Evolutionary conservation across 2,329 filamentous ascomycete species (phyloP).

Genomic region (Trichoderma sp.): DNA sequence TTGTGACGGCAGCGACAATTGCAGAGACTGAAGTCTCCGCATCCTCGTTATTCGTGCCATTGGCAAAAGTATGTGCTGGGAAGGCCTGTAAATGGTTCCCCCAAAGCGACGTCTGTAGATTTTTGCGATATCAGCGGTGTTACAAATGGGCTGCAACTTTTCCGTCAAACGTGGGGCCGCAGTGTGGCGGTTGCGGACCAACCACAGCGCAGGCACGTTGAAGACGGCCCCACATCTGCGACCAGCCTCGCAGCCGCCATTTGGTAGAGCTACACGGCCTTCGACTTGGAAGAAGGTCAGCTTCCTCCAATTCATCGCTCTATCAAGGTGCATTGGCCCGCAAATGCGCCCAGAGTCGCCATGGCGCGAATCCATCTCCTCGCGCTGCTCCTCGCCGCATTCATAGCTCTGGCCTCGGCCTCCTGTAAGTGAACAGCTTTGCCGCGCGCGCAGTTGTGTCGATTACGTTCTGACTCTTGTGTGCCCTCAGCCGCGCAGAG

Average conservation of each 20-base stretch:
- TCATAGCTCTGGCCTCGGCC: conserved; percentile 44
- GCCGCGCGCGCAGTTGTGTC: conserved; percentile 3
- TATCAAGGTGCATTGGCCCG: not conserved
- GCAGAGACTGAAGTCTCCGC: conserved; percentile 39
- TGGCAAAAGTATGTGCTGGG: conserved; percentile 25
- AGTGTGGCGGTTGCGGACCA: conserved; percentile 27
- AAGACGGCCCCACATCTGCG: conserved; percentile 8
- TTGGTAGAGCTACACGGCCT: not conserved
- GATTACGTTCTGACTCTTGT: not conserved
- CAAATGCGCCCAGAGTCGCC: conserved; percentile 24
- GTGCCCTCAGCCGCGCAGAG: conserved; percentile 55
- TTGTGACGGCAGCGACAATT: conserved; percentile 31
- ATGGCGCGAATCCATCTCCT: conserved; percentile 47
- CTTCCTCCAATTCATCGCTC: not conserved
- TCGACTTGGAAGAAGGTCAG: not conserved
- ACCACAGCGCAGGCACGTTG: conserved; percentile 33
- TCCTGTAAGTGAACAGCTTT: conserved; percentile 41
- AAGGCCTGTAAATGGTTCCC: not conserved
- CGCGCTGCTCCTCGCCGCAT: conserved; percentile 40
- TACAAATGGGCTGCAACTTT: conserved; percentile 25
- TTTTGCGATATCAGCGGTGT: not conserved
- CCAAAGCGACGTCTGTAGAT: not conserved
- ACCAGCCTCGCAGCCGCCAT: not conserved
- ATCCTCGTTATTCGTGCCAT: conserved; percentile 49
- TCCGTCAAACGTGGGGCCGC: conserved; percentile 21